A percentile compares a stretch with the other conserved stretches of the same genome.
Conservation (phyloP, 352 stramenopile species). For the Globisporangium spiculum region DNA sequence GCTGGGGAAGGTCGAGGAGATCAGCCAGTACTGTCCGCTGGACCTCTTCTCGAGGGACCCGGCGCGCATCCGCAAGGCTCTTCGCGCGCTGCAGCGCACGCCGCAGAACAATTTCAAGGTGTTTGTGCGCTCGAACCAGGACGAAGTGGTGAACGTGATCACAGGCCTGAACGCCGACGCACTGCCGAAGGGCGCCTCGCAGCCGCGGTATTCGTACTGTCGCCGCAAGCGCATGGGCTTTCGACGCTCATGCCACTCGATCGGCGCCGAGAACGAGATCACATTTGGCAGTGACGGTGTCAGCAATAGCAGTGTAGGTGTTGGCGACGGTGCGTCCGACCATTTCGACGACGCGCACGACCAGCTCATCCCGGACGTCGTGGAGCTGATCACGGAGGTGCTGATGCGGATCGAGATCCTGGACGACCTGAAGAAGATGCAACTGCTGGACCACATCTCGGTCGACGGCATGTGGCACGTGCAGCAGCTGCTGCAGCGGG, state of each 20-base stretch:
- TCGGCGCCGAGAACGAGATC: conserved; percentile 54
- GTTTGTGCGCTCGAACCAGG: conserved; percentile 78
- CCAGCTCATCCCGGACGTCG: conserved; percentile 55
- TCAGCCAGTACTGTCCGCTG: conserved; percentile 82
- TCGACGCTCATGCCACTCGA: conserved; percentile 70
- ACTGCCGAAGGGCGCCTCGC: conserved; percentile 61
- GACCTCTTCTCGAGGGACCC: conserved; percentile 77
- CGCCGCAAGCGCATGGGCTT: conserved; percentile 74
- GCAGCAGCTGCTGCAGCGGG: conserved; percentile 40
- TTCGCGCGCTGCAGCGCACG: conserved; percentile 67
- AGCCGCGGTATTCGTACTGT: conserved; percentile 67
- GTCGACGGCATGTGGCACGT: conserved; percentile 77
- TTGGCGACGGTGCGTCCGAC: conserved; percentile 14
- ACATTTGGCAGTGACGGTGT: conserved; percentile 3
- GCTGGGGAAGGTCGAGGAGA: conserved; percentile 71
- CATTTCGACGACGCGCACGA: conserved; percentile 32
- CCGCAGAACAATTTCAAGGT: conserved; percentile 91
- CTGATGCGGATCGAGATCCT: conserved; percentile 71
- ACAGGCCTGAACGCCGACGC: conserved; percentile 66
- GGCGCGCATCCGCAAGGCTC: conserved; percentile 47
- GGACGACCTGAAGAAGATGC: conserved; percentile 80
- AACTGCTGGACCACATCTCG: conserved; percentile 77
- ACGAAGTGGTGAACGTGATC: conserved; percentile 78
- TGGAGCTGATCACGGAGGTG: conserved; percentile 74
- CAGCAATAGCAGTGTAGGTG: not conserved